Evolutionary conservation across 371 early-diverging fungal genomes (phyloP), one percentile per base, ranked within the genome.

Genomic region (Blastocladiella emersonii): DNA sequence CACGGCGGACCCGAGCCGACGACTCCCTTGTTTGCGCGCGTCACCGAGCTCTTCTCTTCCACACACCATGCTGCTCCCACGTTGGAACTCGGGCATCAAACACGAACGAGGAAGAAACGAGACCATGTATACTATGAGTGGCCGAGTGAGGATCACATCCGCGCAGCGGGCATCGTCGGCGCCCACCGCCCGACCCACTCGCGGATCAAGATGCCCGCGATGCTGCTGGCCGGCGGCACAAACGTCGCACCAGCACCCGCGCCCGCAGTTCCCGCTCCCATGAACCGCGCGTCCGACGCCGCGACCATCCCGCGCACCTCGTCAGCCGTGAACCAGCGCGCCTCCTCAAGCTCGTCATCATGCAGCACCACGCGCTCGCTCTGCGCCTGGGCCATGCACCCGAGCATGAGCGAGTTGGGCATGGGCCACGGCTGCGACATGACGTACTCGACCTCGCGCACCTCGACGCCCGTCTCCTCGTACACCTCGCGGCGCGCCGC

Each of bases 381-480:
- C 23, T 70, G 39, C 0, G 89, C 90, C 48, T 80, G 74, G 2
- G 85, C 89, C 66, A 86, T 76, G 66, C 85, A 87, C 0, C 92
- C 92, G 34, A 87, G 71, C 87, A 84, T 86, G 12, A 85, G 68
- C 0, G 80, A 77, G 61, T 84, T 84, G 57, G 85, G 86, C 56
- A 83, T 84, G 6, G 86, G 86, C 93, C 93, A 92, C 19, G 92
- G 90, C 65, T 92, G 92, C 3, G 83, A 84, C 27, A 81, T 78
- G 66, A 85, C 85, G 67, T 88, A 91, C 36, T 74, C 67, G 17
- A 91, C 87, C 27, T 8, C 53, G 15, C 30, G 30, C 12, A 91
- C 73, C 23, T 64, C 51, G 61, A 92, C 70, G 32, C 87, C 86
- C 1, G 89, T 76, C 63, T 92, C 93, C 68, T 92, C 93, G 48